phyloP scores from a whole-genome alignment of 768 basidiomycete species.

The Fistulinella prunicolor region DNA sequence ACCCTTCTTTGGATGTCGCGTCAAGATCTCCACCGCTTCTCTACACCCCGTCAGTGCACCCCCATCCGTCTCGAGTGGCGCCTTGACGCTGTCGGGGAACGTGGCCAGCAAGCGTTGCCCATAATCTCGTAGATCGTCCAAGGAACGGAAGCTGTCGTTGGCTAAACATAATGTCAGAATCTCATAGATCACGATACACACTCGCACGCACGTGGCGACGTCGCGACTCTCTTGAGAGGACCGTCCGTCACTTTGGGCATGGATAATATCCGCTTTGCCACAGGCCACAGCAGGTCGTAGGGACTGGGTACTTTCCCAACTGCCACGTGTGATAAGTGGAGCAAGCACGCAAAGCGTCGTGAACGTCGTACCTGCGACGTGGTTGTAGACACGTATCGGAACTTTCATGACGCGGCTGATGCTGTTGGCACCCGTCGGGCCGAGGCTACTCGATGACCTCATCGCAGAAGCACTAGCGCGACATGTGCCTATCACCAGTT shows the following conservation, averaged over 20 bases:
- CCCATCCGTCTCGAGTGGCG: conserved; percentile 32
- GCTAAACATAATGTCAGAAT: conserved; percentile 11
- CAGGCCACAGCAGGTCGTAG: conserved; percentile 86
- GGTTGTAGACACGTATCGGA: conserved; percentile 86
- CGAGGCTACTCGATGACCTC: conserved; percentile 29
- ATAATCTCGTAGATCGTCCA: conserved; percentile 52
- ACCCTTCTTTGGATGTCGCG: conserved; percentile 89
- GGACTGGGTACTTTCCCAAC: conserved; percentile 55
- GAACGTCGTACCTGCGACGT: conserved; percentile 70
- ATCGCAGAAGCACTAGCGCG: conserved; percentile 45
- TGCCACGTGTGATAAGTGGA: conserved; percentile 19
- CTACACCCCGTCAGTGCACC: conserved; percentile 55
- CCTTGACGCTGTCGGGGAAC: conserved; percentile 37
- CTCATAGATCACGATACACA: background rate
- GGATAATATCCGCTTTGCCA: conserved; percentile 40
- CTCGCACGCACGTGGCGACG: conserved; percentile 16
- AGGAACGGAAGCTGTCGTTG: conserved; percentile 22
- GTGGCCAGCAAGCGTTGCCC: conserved; percentile 49
- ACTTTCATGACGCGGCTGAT: conserved; percentile 83
- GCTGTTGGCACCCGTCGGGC: conserved; percentile 43
- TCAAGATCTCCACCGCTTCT: conserved; percentile 88
- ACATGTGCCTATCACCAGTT: conserved; percentile 86
- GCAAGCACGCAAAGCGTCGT: background rate
- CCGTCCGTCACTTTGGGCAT: conserved; percentile 27
- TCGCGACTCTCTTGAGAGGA: conserved; percentile 3